These are phyloP conservation scores for Solanum arcanum DNA, from an alignment of 257 asterid species.

Conservation along the genomic window DNA sequence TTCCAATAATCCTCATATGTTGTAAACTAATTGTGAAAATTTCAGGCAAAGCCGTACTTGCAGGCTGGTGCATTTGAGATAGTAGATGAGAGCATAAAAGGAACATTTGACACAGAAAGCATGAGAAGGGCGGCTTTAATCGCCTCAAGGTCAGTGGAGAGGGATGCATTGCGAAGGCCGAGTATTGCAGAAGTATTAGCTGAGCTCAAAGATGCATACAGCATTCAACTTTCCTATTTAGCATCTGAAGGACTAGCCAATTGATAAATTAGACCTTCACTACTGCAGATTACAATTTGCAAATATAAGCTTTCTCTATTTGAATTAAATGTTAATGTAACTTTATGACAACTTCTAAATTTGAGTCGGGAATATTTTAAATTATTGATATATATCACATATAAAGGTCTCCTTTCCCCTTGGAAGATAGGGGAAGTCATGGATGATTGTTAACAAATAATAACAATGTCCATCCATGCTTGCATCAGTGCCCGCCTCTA, in stretches of 20 bases:
- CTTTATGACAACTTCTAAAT: background rate
- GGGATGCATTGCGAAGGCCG: constrained; percentile 81
- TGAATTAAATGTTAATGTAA: background rate
- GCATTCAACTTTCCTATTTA: constrained; percentile 66
- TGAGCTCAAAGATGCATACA: constrained; percentile 75
- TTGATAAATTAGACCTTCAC: constrained; percentile 1
- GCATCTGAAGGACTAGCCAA: constrained; percentile 43
- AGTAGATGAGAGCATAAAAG: constrained; percentile 74
- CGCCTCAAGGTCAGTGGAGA: constrained; percentile 82
- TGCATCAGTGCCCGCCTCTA: background rate
- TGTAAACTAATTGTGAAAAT: background rate
- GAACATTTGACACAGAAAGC: constrained; percentile 70
- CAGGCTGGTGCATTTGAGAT: constrained; percentile 94
- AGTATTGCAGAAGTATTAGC: constrained; percentile 51
- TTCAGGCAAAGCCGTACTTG: constrained; percentile 94
- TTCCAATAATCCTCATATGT: background rate
- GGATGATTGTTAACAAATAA: background rate
- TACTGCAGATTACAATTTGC: background rate
- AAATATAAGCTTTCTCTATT: background rate
- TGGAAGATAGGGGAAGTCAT: background rate
- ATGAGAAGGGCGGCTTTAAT: constrained; percentile 70
- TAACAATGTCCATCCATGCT: constrained; percentile 4
- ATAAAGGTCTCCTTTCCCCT: background rate
- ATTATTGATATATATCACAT: background rate
- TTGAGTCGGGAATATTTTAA: background rate